Evolutionary conservation across 768 basidiomycete genomes (phyloP), one percentile per base, ranked within the genome.

Genomic region (Clathrus columnatus): DNA sequence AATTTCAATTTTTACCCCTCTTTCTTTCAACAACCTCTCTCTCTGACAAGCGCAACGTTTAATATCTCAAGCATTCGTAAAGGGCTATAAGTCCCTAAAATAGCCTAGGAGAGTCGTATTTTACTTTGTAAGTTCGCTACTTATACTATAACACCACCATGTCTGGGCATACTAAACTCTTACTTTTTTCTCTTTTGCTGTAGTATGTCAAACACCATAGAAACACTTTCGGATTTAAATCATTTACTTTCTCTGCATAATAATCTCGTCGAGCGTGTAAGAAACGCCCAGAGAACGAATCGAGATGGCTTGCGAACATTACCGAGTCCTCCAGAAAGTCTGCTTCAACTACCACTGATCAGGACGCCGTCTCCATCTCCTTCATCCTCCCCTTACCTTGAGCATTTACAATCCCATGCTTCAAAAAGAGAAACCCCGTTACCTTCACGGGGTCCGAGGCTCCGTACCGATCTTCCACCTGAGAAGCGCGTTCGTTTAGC

Each of bases 401-500:
- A 80, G 0, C 75, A 77, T 7, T 73, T 76, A 0, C 66, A 74
- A 1, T 81, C 81, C 0, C 80, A 68, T 77, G 1, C 65, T 2
- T 63, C 68, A 18, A 36, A 11, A 36, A 11, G 14, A 11, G 36
- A 11, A 36, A 60, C 69, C 44, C 63, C 67, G 0, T 68, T 72
- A 10, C 69, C 70, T 8, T 69, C 64, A 24, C 67, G 72, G 23
- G 30, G 36, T 23, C 57, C 46, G 21, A 48, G 21, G 28, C 7
- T 43, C 10, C 43, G 79, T 49, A 62, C 68, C 67, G 79, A 81
- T 52, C 64, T 82, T 5, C 78, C 84, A 0, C 82, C 83, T n/a
- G 77, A 82, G 5, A 92, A 92, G 65, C 80, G 81, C 4, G 86
- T 87, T 0, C 78, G 88, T 3, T 71, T 80, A 5, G 75, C 78